Conservation (phyloP, 2,329 filamentous ascomycete genomes). For the Metarhizium rileyi region DNA sequence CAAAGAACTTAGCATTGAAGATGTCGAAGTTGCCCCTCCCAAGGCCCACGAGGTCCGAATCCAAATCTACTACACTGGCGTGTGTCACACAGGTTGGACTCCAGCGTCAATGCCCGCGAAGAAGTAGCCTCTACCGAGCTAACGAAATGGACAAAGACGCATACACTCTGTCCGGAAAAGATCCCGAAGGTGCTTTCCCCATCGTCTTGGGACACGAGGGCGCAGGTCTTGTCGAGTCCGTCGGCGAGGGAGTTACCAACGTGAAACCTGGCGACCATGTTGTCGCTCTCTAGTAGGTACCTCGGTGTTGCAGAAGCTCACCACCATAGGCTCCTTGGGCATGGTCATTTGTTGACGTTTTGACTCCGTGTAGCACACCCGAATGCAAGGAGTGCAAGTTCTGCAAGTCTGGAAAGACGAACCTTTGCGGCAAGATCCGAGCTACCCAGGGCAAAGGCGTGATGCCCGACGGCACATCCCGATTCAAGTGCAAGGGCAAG, state of each 20-base stretch:
- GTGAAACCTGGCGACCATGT: constrained; percentile 93
- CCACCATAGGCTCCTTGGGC: neutral
- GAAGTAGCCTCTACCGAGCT: constrained; percentile 2
- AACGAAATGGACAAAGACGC: constrained; percentile 49
- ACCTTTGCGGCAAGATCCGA: constrained; percentile 97
- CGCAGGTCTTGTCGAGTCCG: constrained; percentile 83
- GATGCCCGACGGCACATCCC: constrained; percentile 93
- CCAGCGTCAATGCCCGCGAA: neutral
- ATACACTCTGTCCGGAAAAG: constrained; percentile 91
- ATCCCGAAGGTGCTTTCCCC: constrained; percentile 90
- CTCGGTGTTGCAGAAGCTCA: neutral
- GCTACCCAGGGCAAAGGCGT: constrained; percentile 91
- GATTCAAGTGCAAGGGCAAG: constrained; percentile 92
- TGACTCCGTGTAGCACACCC: constrained; percentile 58
- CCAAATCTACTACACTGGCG: constrained; percentile 93
- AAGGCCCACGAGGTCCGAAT: constrained; percentile 93
- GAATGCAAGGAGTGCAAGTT: constrained; percentile 99
- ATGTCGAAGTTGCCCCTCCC: constrained; percentile 83
- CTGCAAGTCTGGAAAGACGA: constrained; percentile 99
- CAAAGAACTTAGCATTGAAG: constrained; percentile 80
- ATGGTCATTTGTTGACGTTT: neutral
- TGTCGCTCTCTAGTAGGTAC: constrained; percentile 68
- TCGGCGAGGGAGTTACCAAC: constrained; percentile 88
- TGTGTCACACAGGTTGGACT: constrained; percentile 82
- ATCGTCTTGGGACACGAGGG: constrained; percentile 85